Conservation (phyloP, 1,284 basidiomycete genomes). For the Melanopsichium pennsylvanicum region DNA sequence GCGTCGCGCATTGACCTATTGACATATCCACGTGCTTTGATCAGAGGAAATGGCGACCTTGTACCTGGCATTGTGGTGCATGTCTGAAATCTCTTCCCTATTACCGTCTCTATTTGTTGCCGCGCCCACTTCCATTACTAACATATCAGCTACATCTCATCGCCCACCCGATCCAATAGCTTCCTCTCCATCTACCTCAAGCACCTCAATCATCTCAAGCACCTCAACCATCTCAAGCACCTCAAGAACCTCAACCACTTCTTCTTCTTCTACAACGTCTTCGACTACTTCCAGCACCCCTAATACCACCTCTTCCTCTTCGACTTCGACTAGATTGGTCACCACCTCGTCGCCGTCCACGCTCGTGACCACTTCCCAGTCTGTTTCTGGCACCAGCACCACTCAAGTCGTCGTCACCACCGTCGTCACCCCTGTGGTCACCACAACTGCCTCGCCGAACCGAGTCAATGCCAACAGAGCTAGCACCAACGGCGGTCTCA, state of each 20-base stretch:
- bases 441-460: slow-evolving; percentile 20
- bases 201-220: neutral
- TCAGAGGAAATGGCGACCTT: neutral
- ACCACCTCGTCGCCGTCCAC: slow-evolving; percentile 39
- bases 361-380: slow-evolving; percentile 25
- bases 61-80: neutral
- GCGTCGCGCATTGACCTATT: neutral
- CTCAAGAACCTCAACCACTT: slow-evolving; percentile 3
- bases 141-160: slow-evolving; percentile 15
- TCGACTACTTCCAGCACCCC: slow-evolving; percentile 21
- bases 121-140: neutral
- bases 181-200: slow-evolving; percentile 16
- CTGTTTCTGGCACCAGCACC: slow-evolving; percentile 40
- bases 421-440: slow-evolving; percentile 31
- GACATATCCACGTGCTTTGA: neutral
- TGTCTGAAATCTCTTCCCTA: too few species aligned
- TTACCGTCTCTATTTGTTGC: too few species aligned
- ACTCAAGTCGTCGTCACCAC: slow-evolving; percentile 34
- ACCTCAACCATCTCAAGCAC: slow-evolving; percentile 6
- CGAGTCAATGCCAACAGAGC: slow-evolving; percentile 16
- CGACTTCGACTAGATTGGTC: slow-evolving; percentile 10
- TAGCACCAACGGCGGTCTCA: slow-evolving; percentile 50
- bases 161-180: slow-evolving; percentile 12
- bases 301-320: slow-evolving; percentile 11
- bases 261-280: slow-evolving; percentile 11